Evolutionary conservation across 2,329 filamentous ascomycete genomes (phyloP), one percentile per base, ranked within the genome.

Genomic region (Aspergillus quadrilineatus): DNA sequence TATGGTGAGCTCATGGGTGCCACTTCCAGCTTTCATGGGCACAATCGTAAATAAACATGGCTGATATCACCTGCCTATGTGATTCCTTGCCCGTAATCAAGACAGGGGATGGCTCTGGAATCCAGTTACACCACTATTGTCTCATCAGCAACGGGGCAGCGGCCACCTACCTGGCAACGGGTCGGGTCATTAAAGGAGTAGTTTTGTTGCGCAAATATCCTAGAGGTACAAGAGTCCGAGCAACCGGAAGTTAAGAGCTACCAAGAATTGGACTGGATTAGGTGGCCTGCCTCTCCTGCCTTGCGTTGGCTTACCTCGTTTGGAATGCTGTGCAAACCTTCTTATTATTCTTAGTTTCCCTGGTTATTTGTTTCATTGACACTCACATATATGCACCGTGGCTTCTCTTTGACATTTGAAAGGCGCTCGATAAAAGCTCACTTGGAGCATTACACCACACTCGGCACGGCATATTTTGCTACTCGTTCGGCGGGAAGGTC

Each of bases 401-500:
- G 30, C 10, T 44, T 22, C 22, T 22, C 22, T 17, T 22, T 3
- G 22, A 22, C 22, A 22, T 2, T 22, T 22, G 22, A 22, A 22
- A 22, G 42, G 14, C 22, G 17, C 42, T 44, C 9, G 22, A 43
- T 22, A 26, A 43, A 47, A 39, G 36, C 43, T 32, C n/a, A 36
- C 46, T 43, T 8, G 28, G 29, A 29, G 29, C 29, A 28, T 12
- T 53, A 9, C 26, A 39, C 17, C 17, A 17, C 17, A 17, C 2
- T 17, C 34, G 32, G 50, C 50, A 55, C 15, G 29, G 36, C 34
- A 41, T 46, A 22, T 51, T 56, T 28, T 34, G 17, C 43, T 57
- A 15, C 32, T 29, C 32, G 22, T 22, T 22, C 22, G 22, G 22
- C 22, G 22, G 22, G 22, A 22, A 22, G 34, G 34, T 37, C 5